Percentiles rank a stretch among this genome's conserved stretches.
phyloP scores from a whole-genome alignment of 345 rosid species.

The Citrus inodora region DNA sequence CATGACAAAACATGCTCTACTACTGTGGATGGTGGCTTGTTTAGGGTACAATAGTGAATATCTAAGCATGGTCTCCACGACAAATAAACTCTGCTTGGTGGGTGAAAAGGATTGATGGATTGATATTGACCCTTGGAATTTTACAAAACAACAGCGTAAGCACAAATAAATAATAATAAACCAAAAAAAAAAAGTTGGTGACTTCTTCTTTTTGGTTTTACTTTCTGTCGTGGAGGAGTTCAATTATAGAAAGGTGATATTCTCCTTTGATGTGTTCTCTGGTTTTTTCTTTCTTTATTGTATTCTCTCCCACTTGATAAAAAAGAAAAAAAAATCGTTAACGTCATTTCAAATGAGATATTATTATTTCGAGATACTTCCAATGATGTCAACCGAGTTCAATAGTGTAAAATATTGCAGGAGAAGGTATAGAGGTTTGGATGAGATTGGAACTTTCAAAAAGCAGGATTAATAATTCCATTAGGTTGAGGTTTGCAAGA shows the following conservation, averaged over 20 bases:
- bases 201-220: neutral
- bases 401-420: neutral
- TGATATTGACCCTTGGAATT: conserved; percentile 14
- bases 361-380: neutral
- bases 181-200: neutral
- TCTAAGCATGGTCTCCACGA: neutral
- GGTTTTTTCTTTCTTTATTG: neutral
- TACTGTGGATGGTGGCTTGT: conserved; percentile 2
- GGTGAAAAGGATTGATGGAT: conserved; percentile 7
- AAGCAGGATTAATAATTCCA: neutral
- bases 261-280: neutral
- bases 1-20: neutral
- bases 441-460: neutral
- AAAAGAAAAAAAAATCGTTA: neutral
- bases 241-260: neutral
- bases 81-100: neutral
- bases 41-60: neutral
- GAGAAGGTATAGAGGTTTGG: neutral
- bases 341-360: neutral
- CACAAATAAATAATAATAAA: neutral
- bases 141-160: neutral
- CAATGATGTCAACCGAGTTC: neutral
- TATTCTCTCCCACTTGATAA: conserved; percentile 5
- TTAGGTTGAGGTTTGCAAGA: neutral
- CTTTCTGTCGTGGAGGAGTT: neutral